phyloP scores from a whole-genome alignment of 2,329 filamentous ascomycete genomes.

The Colletotrichum salicis region DNA sequence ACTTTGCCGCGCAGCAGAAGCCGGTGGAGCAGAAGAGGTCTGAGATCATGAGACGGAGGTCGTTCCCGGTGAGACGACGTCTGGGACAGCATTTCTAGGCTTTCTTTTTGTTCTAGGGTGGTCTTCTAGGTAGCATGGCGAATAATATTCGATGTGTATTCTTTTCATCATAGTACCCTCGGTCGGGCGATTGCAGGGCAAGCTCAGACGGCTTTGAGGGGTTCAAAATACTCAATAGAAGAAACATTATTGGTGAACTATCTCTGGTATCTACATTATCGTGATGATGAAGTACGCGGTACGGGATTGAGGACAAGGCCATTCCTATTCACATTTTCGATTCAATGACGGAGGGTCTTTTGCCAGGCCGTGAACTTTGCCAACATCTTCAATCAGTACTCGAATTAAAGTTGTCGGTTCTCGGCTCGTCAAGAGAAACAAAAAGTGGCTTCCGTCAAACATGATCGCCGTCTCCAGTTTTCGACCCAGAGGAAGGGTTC shows the following conservation, averaged over 20 bases:
- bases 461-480: not conserved
- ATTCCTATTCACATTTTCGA: too few species aligned
- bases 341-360: too few species aligned
- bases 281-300: too few species aligned
- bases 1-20: conserved; percentile 24
- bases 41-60: conserved; percentile 6
- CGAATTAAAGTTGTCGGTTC: not conserved
- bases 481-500: not conserved
- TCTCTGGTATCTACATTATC: not conserved
- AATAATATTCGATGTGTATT: conserved; percentile 30
- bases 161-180: conserved; percentile 26
- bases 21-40: conserved; percentile 10
- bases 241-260: not conserved
- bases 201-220: conserved; percentile 3
- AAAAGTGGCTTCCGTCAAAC: not conserved
- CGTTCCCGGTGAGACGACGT: conserved; percentile 23
- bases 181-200: conserved; percentile 18
- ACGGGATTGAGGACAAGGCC: too few species aligned
- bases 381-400: not conserved
- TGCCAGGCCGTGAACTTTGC: too few species aligned
- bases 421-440: not conserved
- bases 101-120: not conserved
- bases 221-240: conserved; percentile 14
- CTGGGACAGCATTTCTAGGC: conserved; percentile 27
- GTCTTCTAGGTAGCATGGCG: conserved; percentile 25